These are phyloP conservation scores for Isabelozyma rhagii DNA, from an alignment of 805 yeast species.

Conservation along the genomic window DNA sequence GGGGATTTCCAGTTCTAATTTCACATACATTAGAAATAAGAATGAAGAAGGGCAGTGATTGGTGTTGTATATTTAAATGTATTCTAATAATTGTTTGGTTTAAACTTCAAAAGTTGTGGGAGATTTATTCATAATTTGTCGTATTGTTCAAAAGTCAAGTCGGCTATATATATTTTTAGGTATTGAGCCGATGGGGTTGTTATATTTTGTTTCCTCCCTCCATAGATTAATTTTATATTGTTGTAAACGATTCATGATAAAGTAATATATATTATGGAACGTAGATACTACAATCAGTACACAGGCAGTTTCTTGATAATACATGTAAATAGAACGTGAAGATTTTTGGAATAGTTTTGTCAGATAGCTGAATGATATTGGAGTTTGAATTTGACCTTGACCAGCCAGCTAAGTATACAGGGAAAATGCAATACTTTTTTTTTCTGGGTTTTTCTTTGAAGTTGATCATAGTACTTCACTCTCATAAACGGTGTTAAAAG, in stretches of 20 bases:
- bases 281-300: neutral
- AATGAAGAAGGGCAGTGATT: slow-evolving; percentile 1
- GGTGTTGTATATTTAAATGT: neutral
- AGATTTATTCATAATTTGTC: no score
- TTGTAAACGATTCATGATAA: neutral
- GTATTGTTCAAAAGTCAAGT: neutral
- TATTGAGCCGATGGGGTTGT: neutral
- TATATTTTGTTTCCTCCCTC: neutral
- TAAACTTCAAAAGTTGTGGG: neutral
- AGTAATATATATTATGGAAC: neutral
- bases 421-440: neutral
- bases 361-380: neutral
- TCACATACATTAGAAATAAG: slow-evolving; percentile 21
- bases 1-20: slow-evolving; percentile 4
- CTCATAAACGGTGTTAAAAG: no score
- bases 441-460: neutral
- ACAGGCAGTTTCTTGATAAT: neutral
- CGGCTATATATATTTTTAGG: no score
- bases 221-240: neutral
- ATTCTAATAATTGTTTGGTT: neutral
- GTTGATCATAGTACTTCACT: no score
- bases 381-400: neutral
- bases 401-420: neutral
- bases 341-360: neutral
- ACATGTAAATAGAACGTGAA: neutral